Percentiles rank a stretch among this genome's conserved stretches.
These are phyloP conservation scores for Colletotrichum viniferum DNA, from an alignment of 2,329 filamentous ascomycete genomes.

Conservation along the genomic window DNA sequence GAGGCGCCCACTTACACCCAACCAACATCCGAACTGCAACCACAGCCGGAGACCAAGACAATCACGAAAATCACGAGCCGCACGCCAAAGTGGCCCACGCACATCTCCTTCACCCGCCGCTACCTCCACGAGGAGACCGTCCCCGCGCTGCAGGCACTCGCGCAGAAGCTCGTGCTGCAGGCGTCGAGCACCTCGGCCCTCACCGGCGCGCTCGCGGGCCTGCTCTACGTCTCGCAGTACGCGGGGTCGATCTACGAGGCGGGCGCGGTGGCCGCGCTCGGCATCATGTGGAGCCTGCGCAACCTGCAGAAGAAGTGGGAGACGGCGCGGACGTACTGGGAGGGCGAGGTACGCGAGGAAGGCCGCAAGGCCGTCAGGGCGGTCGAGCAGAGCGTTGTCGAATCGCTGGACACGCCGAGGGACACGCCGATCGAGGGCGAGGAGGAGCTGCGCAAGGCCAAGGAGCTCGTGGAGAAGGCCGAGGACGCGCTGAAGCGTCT, in stretches of 20 bases:
- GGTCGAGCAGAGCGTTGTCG: slow-evolving; percentile 57
- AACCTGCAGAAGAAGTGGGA: slow-evolving; percentile 69
- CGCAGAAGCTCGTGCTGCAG: slow-evolving; percentile 76
- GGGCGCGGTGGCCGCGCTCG: slow-evolving; percentile 65
- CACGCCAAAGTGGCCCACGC: slow-evolving; percentile 67
- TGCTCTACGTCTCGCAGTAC: slow-evolving; percentile 61
- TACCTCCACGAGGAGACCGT: slow-evolving; percentile 71
- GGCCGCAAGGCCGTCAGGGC: slow-evolving; percentile 66
- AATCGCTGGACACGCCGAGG: slow-evolving; percentile 44
- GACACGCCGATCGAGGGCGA: slow-evolving; percentile 26
- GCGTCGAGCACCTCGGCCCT: slow-evolving; percentile 75
- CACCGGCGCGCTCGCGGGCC: slow-evolving; percentile 55
- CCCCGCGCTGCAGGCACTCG: slow-evolving; percentile 72
- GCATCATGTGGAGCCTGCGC: slow-evolving; percentile 62
- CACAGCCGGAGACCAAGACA: not conserved
- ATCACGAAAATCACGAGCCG: slow-evolving; percentile 15
- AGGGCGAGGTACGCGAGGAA: slow-evolving; percentile 70
- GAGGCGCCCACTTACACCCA: slow-evolving; percentile 35
- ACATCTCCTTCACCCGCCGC: slow-evolving; percentile 74
- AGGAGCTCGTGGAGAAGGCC: slow-evolving; percentile 52
- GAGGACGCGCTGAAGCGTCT: slow-evolving; percentile 52
- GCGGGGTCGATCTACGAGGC: slow-evolving; percentile 63
- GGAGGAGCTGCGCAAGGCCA: slow-evolving; percentile 43
- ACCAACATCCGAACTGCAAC: slow-evolving; percentile 29
- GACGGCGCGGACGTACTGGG: slow-evolving; percentile 63